Base-by-base conservation (phyloP, 306 rosid species). In the Vigna mungo region DNA sequence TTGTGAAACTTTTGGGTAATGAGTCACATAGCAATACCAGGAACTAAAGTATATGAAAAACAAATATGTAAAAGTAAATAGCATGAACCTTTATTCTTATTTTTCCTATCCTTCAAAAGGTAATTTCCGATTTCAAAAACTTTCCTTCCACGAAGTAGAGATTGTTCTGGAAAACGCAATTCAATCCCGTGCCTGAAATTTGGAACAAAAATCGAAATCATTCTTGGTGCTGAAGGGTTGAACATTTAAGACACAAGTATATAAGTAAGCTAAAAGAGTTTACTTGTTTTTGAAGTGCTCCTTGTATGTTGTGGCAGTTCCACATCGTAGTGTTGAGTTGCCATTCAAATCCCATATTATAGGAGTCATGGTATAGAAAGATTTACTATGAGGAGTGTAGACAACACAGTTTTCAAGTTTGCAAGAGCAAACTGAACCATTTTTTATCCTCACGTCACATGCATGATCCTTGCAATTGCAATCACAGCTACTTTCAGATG, bases 361-460 rank as follows among this genome's bases (percentile, higher is more conserved):
- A 25, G 54, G 84, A 53, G 74, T 71, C 53, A 86, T 81, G 84
- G 82, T 81, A 76, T 92, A 90, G 25, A 88, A 25, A 30, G 2
- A 1, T 74, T 30, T 75, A 49, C 51, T 90, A 74, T 92, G 93
- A 72, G 93, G 89, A 39, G 96, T 88, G 77, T 21, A 78, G 15
- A 92, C 89, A 73, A 92, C 43, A 23, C 90, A 87, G 65, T 90
- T 92, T 55, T 30, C 51, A 2, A 92, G 82, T 88, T 79, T 83
- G 76, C 93, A 88, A 34, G 81, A 68, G 82, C 93, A 92, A 70
- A 86, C 82, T 9, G 32, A 41, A 70, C 88, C 96, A 32, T 43
- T 67, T 83, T 68, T 70, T 20, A 91, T 88, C 23, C 48, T 54
- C 20, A 91, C 43, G 3, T 10, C 4, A 46, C 7, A 56, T 51